Evolutionary conservation across 2,329 filamentous ascomycete species (phyloP).

Genomic region (Pyricularia grisea): DNA sequence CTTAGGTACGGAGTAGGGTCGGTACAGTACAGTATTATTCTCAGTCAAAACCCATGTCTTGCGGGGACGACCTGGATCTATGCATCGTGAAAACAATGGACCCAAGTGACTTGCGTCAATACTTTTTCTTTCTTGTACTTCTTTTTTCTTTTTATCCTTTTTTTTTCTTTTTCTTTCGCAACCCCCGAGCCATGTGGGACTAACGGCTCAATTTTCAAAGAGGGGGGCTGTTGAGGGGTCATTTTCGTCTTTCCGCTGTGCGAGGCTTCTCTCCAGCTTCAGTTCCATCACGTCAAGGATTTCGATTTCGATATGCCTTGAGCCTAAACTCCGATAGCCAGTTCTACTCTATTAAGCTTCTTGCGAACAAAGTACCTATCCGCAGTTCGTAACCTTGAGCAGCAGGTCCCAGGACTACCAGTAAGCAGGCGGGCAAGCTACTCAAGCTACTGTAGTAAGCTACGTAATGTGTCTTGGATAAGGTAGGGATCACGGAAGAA

Average conservation of each 20-base stretch:
- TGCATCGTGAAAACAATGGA: neutral
- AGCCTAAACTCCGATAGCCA: neutral
- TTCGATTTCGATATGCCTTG: neutral
- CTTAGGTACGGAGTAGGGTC: neutral
- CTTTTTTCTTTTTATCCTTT: too few relatives aligned
- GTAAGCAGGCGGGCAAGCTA: neutral
- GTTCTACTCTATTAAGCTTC: neutral
- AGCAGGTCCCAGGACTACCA: neutral
- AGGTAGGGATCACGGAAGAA: neutral
- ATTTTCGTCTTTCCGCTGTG: neutral
- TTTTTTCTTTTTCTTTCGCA: neutral
- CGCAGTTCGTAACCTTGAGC: neutral
- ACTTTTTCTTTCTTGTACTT: too few relatives aligned
- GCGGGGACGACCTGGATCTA: neutral
- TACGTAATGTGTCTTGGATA: neutral
- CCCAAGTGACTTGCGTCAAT: neutral
- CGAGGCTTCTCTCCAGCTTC: neutral
- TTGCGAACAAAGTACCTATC: neutral
- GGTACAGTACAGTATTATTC: neutral
- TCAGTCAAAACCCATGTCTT: neutral
- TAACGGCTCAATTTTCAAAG: neutral
- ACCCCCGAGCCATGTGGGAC: neutral
- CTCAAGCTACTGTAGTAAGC: neutral
- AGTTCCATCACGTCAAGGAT: neutral
- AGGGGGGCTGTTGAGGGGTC: neutral